Evolutionary conservation across 2,329 filamentous ascomycete species (phyloP), one percentile per base, ranked within the genome.

Genomic region (Macrophomina pseudophaseolina): DNA sequence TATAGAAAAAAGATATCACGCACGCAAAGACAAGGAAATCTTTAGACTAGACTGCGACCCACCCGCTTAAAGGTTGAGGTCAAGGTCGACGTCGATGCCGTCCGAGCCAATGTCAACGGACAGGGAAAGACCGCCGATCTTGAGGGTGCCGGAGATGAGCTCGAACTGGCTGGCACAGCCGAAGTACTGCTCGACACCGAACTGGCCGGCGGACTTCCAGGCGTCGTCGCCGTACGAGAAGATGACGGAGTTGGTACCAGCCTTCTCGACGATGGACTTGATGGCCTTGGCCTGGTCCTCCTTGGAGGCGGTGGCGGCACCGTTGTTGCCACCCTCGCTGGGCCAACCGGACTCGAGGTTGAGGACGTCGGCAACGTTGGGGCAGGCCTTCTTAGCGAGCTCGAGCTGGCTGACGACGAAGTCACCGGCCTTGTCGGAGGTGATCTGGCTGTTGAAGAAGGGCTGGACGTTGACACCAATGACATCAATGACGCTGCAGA

Each of bases 261-360:
- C 85, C 69, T 81, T 81, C 72, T 86, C 73, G 70, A 88, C 81
- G 76, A 98, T 94, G 67, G 86, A 86, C 70, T 85, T 77, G 77
- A 98, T 88, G 72, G 94, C 94, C 51, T 75, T 79, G 60, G 81
- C 81, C 86, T 98, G 94, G 82, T 94, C 83, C 1, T 75, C 49
- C 5, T 72, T 59, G 72, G 91, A 88, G 66, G 94, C 88, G 72
- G 91, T 83, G 67, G 93, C 93, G 23, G 76, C 76, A 68, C 92
- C 92, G 81, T 95, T 68, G 67, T 87, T 79, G 35, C 79, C 73
- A 76, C 94, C 94, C 7, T 77, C 71, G 64, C 83, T 88, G 70
- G 94, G 94, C 93, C 94, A 98, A 74, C 94, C 94, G 66, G 91
- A 91, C 88, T 98, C 94, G 72, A 96, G 85, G 82, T 94, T 92